These are phyloP conservation scores for Hamamelis virginiana DNA, from an alignment of 164 flowering plant species.

Conservation along the genomic window DNA sequence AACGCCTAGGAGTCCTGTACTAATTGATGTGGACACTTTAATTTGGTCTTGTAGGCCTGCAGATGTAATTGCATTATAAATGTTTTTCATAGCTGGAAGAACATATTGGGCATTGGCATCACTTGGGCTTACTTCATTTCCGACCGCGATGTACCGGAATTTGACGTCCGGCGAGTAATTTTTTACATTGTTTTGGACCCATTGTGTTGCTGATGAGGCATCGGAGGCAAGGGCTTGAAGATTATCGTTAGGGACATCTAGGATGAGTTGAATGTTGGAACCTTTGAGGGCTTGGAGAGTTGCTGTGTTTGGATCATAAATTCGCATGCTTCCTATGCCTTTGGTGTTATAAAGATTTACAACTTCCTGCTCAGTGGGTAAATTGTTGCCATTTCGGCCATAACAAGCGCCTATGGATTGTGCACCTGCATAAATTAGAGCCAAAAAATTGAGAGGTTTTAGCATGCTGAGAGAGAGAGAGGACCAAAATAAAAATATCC, in stretches of 20 bases:
- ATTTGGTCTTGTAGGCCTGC: constrained; percentile 12
- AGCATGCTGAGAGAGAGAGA: too few species aligned
- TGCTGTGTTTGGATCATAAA: constrained; percentile 13
- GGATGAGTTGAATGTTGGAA: constrained; percentile 22
- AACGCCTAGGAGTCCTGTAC: not conserved
- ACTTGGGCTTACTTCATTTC: constrained; percentile 18
- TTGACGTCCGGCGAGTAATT: constrained; percentile 15
- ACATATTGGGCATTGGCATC: constrained; percentile 3
- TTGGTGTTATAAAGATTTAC: constrained; percentile 7
- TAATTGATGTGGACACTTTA: constrained; percentile 22
- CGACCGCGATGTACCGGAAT: constrained; percentile 25
- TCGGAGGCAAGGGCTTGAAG: constrained; percentile 11
- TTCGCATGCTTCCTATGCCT: constrained; percentile 14
- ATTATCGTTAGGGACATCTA: constrained; percentile 22
- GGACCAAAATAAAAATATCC: too few species aligned
- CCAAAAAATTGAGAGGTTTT: too few species aligned
- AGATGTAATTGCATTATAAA: constrained; percentile 11
- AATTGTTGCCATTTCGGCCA: constrained; percentile 17
- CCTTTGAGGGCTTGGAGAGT: constrained; percentile 21
- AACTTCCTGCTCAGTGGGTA: constrained; percentile 19
- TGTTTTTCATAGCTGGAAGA: constrained; percentile 18
- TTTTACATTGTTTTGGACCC: constrained; percentile 24
- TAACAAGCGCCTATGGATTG: constrained; percentile 21
- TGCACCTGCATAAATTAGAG: constrained; percentile 8
- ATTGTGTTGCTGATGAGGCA: constrained; percentile 5